Evolutionary conservation across 2,329 filamentous ascomycete species (phyloP).

Genomic region (Penicillium sp.): DNA sequence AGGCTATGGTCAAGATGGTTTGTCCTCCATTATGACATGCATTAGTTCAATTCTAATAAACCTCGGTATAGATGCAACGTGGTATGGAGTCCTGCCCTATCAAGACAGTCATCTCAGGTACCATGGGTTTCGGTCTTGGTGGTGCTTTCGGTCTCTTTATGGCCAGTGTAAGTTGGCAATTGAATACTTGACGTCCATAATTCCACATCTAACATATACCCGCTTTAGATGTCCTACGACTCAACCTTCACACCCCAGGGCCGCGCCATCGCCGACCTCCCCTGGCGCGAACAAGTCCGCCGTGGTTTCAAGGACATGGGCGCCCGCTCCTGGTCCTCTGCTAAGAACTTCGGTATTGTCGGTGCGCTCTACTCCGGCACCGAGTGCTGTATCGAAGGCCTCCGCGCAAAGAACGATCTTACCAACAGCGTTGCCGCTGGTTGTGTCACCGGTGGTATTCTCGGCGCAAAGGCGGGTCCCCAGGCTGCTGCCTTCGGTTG

Average conservation of each 20-base stretch:
- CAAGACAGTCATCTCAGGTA: constrained; percentile 86
- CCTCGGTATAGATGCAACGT: constrained; percentile 63
- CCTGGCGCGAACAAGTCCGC: constrained; percentile 78
- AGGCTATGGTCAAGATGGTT: constrained; percentile 50
- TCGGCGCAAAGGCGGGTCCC: constrained; percentile 84
- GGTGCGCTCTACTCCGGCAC: constrained; percentile 89
- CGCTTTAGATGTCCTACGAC: constrained; percentile 88
- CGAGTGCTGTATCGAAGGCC: constrained; percentile 91
- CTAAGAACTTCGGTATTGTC: constrained; percentile 93
- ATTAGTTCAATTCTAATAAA: background rate
- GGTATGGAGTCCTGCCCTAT: constrained; percentile 90
- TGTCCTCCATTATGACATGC: constrained; percentile 2
- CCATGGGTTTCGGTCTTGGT: constrained; percentile 91
- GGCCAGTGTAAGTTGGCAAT: constrained; percentile 70
- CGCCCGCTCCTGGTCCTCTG: constrained; percentile 72
- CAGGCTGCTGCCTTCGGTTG: constrained; percentile 86
- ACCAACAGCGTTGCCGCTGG: constrained; percentile 84
- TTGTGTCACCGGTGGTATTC: constrained; percentile 84
- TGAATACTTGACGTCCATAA: background rate
- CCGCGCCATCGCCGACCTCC: constrained; percentile 63
- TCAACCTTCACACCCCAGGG: constrained; percentile 70
- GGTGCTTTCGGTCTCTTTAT: constrained; percentile 97
- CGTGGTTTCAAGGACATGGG: constrained; percentile 96
- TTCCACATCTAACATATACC: background rate
- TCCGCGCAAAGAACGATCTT: constrained; percentile 88